Evolutionary conservation across 208 protist species (phyloP).

Genomic region (Angomonas ambiguus): DNA sequence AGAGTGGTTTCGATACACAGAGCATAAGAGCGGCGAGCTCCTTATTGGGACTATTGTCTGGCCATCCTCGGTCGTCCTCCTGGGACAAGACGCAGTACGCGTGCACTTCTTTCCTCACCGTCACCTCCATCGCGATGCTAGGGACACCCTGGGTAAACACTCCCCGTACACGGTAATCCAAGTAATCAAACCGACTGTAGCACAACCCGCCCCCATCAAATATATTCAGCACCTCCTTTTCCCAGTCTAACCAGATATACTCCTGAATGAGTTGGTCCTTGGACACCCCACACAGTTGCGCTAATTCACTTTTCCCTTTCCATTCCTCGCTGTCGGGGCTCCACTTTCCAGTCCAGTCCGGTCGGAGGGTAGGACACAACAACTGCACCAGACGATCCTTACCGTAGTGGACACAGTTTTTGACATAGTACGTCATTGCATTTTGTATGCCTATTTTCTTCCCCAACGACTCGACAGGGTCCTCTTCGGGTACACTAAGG

Average conservation of each 20-base stretch:
- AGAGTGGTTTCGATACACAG: constrained; percentile 15
- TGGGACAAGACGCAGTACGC: constrained; percentile 46
- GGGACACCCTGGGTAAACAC: constrained; percentile 37
- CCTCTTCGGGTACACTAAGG: constrained; percentile 38
- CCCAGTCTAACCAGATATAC: constrained; percentile 52
- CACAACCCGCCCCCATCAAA: constrained; percentile 64
- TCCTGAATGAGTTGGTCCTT: constrained; percentile 4
- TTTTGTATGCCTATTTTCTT: constrained; percentile 23
- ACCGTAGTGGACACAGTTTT: constrained; percentile 22
- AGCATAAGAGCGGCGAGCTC: constrained; percentile 37
- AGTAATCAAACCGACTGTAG: constrained; percentile 23
- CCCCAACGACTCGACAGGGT: constrained; percentile 6
- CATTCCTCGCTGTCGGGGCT: constrained; percentile 25
- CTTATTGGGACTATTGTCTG: constrained; percentile 23
- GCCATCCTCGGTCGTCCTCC: constrained; percentile 52
- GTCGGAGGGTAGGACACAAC: constrained; percentile 21
- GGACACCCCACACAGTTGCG: constrained; percentile 15
- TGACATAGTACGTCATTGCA: constrained; percentile 45
- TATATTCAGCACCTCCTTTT: constrained; percentile 28
- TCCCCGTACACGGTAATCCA: constrained; percentile 51
- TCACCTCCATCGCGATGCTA: constrained; percentile 39
- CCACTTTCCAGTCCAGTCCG: constrained; percentile 28
- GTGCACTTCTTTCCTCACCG: constrained; percentile 25
- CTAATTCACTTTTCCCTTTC: constrained; percentile 28
- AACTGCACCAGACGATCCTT: constrained; percentile 29